Evolutionary conservation across 75 land plant genomes (phyloP).

Genomic region (Ceratopteris richardii): DNA sequence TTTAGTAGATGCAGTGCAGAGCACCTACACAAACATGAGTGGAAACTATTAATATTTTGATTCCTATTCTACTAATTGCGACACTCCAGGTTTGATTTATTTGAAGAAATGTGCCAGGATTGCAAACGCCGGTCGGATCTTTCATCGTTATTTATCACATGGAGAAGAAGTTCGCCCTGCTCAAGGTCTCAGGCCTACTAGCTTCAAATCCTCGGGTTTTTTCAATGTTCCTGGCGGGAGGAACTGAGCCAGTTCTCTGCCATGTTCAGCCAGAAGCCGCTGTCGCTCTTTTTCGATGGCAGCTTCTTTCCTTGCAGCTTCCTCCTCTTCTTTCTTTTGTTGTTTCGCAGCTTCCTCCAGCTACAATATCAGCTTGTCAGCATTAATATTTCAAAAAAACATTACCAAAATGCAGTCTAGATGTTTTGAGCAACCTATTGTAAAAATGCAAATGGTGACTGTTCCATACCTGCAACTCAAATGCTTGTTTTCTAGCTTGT

Average conservation of each 20-base stretch:
- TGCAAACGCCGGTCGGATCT: too few relatives aligned
- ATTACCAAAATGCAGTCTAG: not conserved
- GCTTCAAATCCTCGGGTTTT: slow-evolving; percentile 3
- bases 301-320: slow-evolving; percentile 4
- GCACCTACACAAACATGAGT: too few relatives aligned
- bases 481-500: not conserved
- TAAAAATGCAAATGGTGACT: too few relatives aligned
- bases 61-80: too few relatives aligned
- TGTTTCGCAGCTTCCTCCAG: slow-evolving; percentile 3
- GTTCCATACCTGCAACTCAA: too few relatives aligned
- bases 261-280: slow-evolving; percentile 4
- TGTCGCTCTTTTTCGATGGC: slow-evolving; percentile 5
- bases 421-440: not conserved
- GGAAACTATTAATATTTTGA: too few relatives aligned
- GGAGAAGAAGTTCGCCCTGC: too few relatives aligned
- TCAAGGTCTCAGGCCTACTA: slow-evolving; percentile 3
- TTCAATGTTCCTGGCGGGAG: slow-evolving; percentile 9
- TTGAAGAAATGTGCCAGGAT: too few relatives aligned
- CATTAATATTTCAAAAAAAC: not conserved
- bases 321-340: slow-evolving; percentile 4
- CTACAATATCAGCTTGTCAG: not conserved
- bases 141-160: too few relatives aligned
- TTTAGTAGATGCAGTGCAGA: too few relatives aligned
- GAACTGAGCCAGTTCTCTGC: slow-evolving; percentile 1
- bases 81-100: too few relatives aligned